Evolutionary conservation across 176 grass and related monocot species (phyloP), one percentile per base, ranked within the genome.

Genomic region (Thalia dealbata): DNA sequence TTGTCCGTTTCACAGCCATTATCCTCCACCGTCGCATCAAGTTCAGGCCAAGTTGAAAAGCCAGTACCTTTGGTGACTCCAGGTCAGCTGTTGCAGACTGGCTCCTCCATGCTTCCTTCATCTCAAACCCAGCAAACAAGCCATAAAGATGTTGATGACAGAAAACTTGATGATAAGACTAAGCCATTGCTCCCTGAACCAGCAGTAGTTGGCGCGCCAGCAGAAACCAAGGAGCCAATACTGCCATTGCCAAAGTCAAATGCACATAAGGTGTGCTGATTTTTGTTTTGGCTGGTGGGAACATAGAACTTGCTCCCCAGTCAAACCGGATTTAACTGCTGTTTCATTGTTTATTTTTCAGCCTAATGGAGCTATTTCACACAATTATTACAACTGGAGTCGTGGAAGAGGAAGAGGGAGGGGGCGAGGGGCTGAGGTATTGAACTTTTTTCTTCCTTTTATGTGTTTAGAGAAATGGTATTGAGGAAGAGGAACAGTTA

Each of bases 321-420:
- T 52, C 51, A 15, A 13, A 52, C 51, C 14, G 51, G 51, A 52
- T 52, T 3, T 52, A 3, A 18, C 3, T 52, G 51, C 13, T 52
- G 51, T 52, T 52, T 18, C 18, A 38, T 4, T 38, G 32, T 38
- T 38, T 38, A 38, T 16, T 75, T 84, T 82, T 61, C 85, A 88
- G 91, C 81, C 76, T 77, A 88, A 90, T 64, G 88, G 88, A 73
- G 73, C 75, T 76, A 46, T 82, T 69, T 87, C 80, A 19, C 78
- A 85, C 72, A 81, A 72, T 67, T 72, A 88, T 35, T 78, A 90
- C 84, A 83, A 61, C 42, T 81, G 91, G 78, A 87, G 91, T 14
- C 76, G 87, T 61, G 87, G 91, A 84, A 90, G 91, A 68, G 86
- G 84, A 76, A 85, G 92, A 87, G 86, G 86, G 83, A 84, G 86